Percentiles rank a stretch among this genome's conserved stretches.
Conservation (phyloP, 1,284 basidiomycete genomes). For the Boletellus dicymbophilus region DNA sequence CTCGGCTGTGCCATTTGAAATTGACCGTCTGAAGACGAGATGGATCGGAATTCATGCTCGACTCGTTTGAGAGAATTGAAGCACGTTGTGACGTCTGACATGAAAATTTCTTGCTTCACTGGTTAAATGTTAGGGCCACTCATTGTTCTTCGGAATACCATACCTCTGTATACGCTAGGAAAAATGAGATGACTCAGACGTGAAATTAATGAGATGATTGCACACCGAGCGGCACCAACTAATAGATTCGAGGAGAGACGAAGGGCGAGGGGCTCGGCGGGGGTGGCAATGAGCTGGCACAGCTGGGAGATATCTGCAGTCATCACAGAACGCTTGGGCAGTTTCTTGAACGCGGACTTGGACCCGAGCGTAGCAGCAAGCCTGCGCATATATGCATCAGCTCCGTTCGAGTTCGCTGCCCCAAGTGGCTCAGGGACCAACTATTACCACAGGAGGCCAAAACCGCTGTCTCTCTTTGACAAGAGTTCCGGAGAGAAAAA, state of each 20-base stretch:
- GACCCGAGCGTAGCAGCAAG: conserved; percentile 87
- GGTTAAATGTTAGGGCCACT: neutral
- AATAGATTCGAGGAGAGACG: conserved; percentile 85
- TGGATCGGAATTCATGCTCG: conserved; percentile 58
- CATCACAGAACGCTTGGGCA: conserved; percentile 78
- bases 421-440: neutral
- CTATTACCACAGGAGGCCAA: conserved; percentile 74
- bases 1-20: conserved; percentile 72
- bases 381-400: conserved; percentile 46
- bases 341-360: conserved; percentile 79
- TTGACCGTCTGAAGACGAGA: conserved; percentile 44
- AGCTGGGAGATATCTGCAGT: conserved; percentile 79
- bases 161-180: conserved; percentile 72
- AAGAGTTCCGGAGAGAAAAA: conserved; percentile 78
- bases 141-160: neutral
- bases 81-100: conserved; percentile 78
- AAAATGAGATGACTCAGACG: conserved; percentile 24
- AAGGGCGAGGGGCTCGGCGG: conserved; percentile 82
- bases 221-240: conserved; percentile 84
- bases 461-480: conserved; percentile 74
- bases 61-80: conserved; percentile 75
- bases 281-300: conserved; percentile 78
- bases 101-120: conserved; percentile 84
- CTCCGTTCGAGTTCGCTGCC: neutral
- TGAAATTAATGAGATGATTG: conserved; percentile 2